Conservation (phyloP, 306 rosid species). For the Prunus campanulata region DNA sequence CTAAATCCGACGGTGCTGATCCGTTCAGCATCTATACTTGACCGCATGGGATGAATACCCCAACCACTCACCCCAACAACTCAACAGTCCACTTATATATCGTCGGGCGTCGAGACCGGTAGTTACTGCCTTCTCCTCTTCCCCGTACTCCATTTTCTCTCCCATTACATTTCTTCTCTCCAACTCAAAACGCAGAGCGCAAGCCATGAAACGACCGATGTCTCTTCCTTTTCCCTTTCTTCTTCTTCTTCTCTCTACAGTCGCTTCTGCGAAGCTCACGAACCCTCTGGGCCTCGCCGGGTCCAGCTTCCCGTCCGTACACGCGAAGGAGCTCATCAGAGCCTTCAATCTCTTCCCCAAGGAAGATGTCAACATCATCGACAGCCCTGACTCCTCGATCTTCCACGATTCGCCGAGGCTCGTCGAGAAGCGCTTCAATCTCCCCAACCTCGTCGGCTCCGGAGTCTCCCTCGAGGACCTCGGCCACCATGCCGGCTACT, state of each 20-base stretch:
- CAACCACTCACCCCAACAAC: neutral
- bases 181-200: neutral
- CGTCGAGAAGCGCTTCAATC: conserved; percentile 64
- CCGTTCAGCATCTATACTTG: neutral
- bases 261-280: conserved; percentile 25
- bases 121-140: neutral
- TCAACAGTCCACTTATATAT: neutral
- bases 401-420: conserved; percentile 26
- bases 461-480: conserved; percentile 60
- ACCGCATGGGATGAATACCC: neutral
- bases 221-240: conserved; percentile 5
- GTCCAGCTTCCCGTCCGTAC: conserved; percentile 42
- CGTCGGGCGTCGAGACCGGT: conserved; percentile 14
- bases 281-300: conserved; percentile 21
- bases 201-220: conserved; percentile 31
- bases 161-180: neutral
- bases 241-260: conserved; percentile 27
- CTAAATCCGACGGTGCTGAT: neutral
- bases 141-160: neutral
- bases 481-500: conserved; percentile 92
- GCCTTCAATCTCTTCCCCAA: conserved; percentile 73
- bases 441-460: conserved; percentile 52
- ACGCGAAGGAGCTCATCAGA: conserved; percentile 54
- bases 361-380: conserved; percentile 54
- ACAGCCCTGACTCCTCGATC: conserved; percentile 1